Evolutionary conservation across 2,329 filamentous ascomycete genomes (phyloP), one percentile per base, ranked within the genome.

Genomic region (Neoscytalidium dimidiatum): DNA sequence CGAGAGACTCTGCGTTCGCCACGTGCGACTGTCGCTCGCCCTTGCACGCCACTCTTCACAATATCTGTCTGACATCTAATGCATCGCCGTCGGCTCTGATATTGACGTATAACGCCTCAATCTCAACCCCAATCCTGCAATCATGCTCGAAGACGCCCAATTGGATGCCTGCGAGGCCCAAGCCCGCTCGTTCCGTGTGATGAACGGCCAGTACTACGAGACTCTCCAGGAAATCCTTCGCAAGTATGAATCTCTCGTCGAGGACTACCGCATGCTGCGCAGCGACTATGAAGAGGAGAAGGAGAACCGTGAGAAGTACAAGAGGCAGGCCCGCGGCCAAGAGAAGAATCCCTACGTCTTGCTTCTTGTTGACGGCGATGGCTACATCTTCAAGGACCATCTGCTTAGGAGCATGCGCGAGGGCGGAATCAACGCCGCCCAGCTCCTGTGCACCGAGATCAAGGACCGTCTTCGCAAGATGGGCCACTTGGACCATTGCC

Each of bases 341-440:
- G 77, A 85, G 26, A 81, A 83, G 21, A 85, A 85, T 66, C 83
- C 86, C 0, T 89, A 88, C 68, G 85, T 86, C 1, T 78, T 89
- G 2, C 83, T 89, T 6, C 76, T 90, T 0, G 76, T 90, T 13
- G 87, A 90, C 64, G 87, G 86, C 21, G 86, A 90, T 73, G 85
- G 84, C 53, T 88, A 88, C 69, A 70, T 83, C 23, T 85, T 87
- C 70, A 79, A 83, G 35, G 83, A 86, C 44, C 73, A 78, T 31
- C 77, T 85, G 8, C 71, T 86, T 57, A 74, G 74, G 48, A 78
- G 77, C 5, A 81, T 82, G 1, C 78, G 80, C 46, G 80, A 85
- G 2, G 87, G 87, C 14, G 87, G 87, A 3, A 80, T 82, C 62
- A 79, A 75, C 62, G 86, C 86, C 19, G 86, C 86, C 2, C 80